Evolutionary conservation across 768 basidiomycete genomes (phyloP).

Genomic region (Gymnopilus junonius): DNA sequence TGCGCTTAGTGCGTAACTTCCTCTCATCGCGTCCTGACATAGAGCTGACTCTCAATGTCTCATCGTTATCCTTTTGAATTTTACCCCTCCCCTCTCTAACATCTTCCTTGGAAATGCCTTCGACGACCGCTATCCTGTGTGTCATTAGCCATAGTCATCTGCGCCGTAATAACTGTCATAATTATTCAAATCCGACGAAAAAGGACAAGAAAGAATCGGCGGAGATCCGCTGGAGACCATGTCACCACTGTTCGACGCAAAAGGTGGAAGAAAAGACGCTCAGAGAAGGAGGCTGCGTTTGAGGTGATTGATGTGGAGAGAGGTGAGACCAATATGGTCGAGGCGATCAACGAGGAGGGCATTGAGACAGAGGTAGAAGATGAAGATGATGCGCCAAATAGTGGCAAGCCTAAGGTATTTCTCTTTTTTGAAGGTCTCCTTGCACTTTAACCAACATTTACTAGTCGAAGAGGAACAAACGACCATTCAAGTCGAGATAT

Average conservation of each 20-base stretch:
- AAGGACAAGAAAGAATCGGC: neutral
- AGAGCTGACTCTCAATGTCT: neutral
- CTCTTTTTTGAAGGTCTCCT: neutral
- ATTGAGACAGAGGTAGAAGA: neutral
- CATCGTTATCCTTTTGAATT: too few species aligned
- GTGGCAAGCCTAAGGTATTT: neutral
- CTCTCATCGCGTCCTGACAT: neutral
- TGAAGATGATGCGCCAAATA: neutral
- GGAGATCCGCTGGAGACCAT: neutral
- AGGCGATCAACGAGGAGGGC: neutral
- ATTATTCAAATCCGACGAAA: neutral
- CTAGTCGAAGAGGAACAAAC: neutral
- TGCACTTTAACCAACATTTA: too few species aligned
- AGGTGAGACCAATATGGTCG: neutral
- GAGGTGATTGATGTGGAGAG: neutral
- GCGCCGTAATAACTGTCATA: neutral
- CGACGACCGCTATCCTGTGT: neutral
- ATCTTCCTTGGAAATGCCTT: neutral
- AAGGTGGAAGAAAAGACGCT: neutral
- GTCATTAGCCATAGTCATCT: neutral
- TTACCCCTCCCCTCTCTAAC: too few species aligned
- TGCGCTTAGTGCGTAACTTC: neutral
- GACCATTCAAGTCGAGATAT: neutral
- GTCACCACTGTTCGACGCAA: neutral
- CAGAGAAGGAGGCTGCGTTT: neutral